Evolutionary conservation across 257 asterid genomes (phyloP).

Genomic region (Solanum chaucha): DNA sequence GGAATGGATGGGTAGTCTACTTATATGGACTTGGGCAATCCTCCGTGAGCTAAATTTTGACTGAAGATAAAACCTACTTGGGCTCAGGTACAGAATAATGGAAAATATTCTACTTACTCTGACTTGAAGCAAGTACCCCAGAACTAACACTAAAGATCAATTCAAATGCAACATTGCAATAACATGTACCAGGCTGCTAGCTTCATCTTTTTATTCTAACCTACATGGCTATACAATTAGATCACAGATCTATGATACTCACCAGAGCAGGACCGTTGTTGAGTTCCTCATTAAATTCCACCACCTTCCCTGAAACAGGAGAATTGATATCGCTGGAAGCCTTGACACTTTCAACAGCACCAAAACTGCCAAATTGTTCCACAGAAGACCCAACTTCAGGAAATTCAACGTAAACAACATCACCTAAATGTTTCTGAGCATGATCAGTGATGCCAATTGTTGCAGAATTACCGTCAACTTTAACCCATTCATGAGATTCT

Average conservation of each 20-base stretch:
- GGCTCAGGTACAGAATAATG: neutral
- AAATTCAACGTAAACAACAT: constrained; percentile 82
- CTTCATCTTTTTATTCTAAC: no score
- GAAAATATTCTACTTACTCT: neutral
- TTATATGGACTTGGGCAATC: neutral
- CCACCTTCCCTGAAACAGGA: constrained; percentile 86
- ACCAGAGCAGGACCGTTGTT: constrained; percentile 75
- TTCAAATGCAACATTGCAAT: neutral
- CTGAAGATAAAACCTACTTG: neutral
- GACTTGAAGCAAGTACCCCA: neutral
- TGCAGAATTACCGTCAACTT: constrained; percentile 67
- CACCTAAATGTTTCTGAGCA: constrained; percentile 94
- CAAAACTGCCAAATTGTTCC: constrained; percentile 67
- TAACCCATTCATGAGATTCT: constrained; percentile 93
- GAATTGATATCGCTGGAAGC: constrained; percentile 92
- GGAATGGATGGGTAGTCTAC: neutral
- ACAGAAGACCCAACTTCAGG: constrained; percentile 74
- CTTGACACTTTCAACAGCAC: constrained; percentile 96
- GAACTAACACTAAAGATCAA: neutral
- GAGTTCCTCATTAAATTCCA: constrained; percentile 63
- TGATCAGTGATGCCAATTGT: constrained; percentile 89
- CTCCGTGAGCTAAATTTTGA: neutral
- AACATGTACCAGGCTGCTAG: neutral
- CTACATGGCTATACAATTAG: neutral
- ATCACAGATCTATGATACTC: constrained; percentile 17